Percentiles rank a stretch among this genome's conserved stretches.
Conservation (phyloP, 192 early-diverging fungal species). For the Fimicolochytrium jonesii region DNA sequence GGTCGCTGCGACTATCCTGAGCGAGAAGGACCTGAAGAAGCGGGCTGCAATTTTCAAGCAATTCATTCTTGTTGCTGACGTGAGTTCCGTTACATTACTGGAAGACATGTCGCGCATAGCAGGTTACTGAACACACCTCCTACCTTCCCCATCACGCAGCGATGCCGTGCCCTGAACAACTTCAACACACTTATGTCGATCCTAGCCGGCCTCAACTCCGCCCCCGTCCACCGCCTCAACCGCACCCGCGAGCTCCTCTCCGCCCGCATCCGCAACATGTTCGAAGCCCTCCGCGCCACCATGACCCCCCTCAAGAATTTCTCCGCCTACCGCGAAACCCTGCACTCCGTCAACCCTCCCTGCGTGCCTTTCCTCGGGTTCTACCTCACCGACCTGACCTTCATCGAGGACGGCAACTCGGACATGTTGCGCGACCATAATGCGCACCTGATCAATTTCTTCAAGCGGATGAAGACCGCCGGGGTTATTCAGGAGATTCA, state of each 20-base stretch:
- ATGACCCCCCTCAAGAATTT: constrained; percentile 84
- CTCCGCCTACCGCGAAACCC: constrained; percentile 71
- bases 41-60: constrained; percentile 39
- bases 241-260: constrained; percentile 80
- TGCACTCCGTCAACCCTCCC: constrained; percentile 69
- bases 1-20: constrained; percentile 80
- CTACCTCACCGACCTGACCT: constrained; percentile 84
- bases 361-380: constrained; percentile 74
- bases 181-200: constrained; percentile 91
- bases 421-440: constrained; percentile 48
- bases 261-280: background rate
- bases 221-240: constrained; percentile 81
- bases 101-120: constrained; percentile 6
- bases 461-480: constrained; percentile 80
- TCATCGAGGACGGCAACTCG: constrained; percentile 85
- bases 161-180: constrained; percentile 85
- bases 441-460: constrained; percentile 81
- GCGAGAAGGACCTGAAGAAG: constrained; percentile 56
- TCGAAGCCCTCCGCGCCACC: constrained; percentile 62
- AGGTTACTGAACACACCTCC: no score
- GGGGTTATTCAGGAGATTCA: constrained; percentile 85
- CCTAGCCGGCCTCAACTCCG: constrained; percentile 82
- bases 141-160: no score
- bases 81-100: constrained; percentile 7
- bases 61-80: constrained; percentile 51